Evolutionary conservation across 345 rosid genomes (phyloP).

Genomic region (Camelina hispida): DNA sequence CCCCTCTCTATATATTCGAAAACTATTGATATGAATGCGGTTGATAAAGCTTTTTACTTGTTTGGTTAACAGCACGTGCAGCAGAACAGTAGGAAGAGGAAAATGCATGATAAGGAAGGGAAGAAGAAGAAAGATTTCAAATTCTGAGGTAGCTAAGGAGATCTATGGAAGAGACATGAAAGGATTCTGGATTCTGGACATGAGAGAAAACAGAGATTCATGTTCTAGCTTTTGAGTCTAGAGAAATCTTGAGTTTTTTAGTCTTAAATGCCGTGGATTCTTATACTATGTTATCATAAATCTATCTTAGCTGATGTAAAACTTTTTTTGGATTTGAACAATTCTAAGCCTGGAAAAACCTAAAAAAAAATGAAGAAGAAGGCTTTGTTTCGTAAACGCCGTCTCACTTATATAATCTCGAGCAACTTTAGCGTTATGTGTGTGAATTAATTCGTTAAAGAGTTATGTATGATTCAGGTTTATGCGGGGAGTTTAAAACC

Average conservation of each 20-base stretch:
- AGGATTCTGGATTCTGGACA: conserved; percentile 5
- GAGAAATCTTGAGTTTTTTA: background rate
- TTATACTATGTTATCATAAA: background rate
- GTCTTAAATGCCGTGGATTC: background rate
- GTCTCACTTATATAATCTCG: background rate
- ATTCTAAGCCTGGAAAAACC: background rate
- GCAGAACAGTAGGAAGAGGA: conserved; percentile 95
- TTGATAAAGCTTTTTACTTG: background rate
- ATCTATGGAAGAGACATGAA: background rate
- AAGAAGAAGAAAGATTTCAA: conserved; percentile 92
- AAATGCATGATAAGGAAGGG: conserved; percentile 86
- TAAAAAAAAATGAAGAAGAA: background rate
- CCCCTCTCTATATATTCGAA: background rate
- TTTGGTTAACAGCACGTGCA: conserved; percentile 36
- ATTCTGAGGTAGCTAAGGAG: background rate
- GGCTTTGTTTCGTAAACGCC: background rate
- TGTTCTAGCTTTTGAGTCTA: background rate
- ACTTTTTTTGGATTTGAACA: background rate
- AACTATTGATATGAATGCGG: background rate
- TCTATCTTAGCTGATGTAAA: background rate
- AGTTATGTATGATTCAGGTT: too few species aligned
- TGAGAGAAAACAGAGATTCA: conserved; percentile 11
- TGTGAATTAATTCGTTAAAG: too few species aligned
- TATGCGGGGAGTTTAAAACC: too few species aligned
- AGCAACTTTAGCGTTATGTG: background rate